Percentiles rank a stretch among this genome's conserved stretches.
phyloP scores from a whole-genome alignment of 805 yeast species.

The Kluyveromyces dobzhanskii region DNA sequence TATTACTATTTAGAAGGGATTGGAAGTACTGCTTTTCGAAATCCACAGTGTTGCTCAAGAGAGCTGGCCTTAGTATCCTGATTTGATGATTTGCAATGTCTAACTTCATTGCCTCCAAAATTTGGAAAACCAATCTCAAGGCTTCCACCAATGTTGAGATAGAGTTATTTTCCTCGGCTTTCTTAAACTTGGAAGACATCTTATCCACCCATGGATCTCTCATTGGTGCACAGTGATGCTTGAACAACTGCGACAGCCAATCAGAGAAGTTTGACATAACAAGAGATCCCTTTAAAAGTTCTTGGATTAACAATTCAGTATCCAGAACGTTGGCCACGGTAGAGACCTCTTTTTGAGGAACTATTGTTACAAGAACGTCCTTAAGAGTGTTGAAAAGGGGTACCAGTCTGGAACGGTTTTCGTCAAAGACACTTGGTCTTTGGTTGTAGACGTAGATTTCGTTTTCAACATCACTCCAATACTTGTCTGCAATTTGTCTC shows the following conservation, averaged over 20 bases:
- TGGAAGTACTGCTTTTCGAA: constrained; percentile 79
- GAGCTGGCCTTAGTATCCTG: constrained; percentile 70
- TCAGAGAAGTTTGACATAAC: constrained; percentile 61
- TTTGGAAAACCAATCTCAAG: constrained; percentile 65
- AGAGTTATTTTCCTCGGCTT: constrained; percentile 37
- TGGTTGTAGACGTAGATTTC: constrained; percentile 47
- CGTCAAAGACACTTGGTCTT: constrained; percentile 21
- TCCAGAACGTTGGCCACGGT: constrained; percentile 68
- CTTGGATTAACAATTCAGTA: constrained; percentile 67
- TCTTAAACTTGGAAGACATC: constrained; percentile 53
- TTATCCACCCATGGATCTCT: constrained; percentile 83
- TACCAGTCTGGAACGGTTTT: constrained; percentile 44
- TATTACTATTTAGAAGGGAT: constrained; percentile 37
- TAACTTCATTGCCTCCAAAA: constrained; percentile 87
- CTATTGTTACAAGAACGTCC: constrained; percentile 62
- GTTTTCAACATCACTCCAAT: constrained; percentile 68
- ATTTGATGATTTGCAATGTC: constrained; percentile 95
- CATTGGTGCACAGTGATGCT: constrained; percentile 93
- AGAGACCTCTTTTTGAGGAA: constrained; percentile 68
- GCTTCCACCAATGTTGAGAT: constrained; percentile 59
- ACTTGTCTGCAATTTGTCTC: constrained; percentile 64
- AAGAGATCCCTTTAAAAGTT: constrained; percentile 59
- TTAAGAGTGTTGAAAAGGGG: constrained; percentile 69
- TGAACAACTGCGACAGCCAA: constrained; percentile 72
- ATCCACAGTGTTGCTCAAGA: constrained; percentile 79